These are phyloP conservation scores for Phytophthora kernoviae DNA, from an alignment of 352 stramenopile species.

Conservation along the genomic window DNA sequence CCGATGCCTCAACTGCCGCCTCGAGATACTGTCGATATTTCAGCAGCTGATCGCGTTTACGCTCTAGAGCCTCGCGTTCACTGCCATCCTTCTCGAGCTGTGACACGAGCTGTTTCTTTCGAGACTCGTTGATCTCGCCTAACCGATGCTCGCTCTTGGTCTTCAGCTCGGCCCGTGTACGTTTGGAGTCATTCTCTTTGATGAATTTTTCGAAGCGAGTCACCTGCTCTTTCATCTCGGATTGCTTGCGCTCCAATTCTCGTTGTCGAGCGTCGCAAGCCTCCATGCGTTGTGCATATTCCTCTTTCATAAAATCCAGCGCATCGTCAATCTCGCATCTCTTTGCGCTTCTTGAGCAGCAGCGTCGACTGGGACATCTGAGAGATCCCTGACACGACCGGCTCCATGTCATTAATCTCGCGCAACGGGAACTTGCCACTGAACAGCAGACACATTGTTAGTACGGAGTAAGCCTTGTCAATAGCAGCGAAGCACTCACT, in stretches of 20 bases:
- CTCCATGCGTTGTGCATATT: constrained; percentile 90
- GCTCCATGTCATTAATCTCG: constrained; percentile 76
- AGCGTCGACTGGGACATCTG: constrained; percentile 92
- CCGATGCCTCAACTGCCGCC: constrained; percentile 77
- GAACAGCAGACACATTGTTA: not conserved
- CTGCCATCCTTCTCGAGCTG: constrained; percentile 77
- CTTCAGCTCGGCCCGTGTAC: constrained; percentile 87
- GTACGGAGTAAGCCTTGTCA: not conserved
- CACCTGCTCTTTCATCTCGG: constrained; percentile 92
- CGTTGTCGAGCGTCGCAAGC: constrained; percentile 79
- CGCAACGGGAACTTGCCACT: constrained; percentile 53
- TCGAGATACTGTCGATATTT: constrained; percentile 89
- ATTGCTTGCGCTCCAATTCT: constrained; percentile 87
- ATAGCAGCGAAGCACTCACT: constrained; percentile 27
- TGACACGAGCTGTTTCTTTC: constrained; percentile 72
- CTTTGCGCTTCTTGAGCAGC: constrained; percentile 93
- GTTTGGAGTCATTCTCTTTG: constrained; percentile 93
- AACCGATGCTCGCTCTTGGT: constrained; percentile 83
- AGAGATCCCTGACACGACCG: constrained; percentile 80
- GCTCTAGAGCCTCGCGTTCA: constrained; percentile 71
- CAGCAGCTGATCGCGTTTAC: constrained; percentile 79
- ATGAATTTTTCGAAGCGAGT: constrained; percentile 94
- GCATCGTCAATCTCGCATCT: constrained; percentile 92
- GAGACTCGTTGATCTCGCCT: constrained; percentile 75
- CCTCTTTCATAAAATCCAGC: constrained; percentile 93